These are phyloP conservation scores for Mikania micrantha DNA, from an alignment of 129 eudicot genomes.

Conservation along the genomic window DNA sequence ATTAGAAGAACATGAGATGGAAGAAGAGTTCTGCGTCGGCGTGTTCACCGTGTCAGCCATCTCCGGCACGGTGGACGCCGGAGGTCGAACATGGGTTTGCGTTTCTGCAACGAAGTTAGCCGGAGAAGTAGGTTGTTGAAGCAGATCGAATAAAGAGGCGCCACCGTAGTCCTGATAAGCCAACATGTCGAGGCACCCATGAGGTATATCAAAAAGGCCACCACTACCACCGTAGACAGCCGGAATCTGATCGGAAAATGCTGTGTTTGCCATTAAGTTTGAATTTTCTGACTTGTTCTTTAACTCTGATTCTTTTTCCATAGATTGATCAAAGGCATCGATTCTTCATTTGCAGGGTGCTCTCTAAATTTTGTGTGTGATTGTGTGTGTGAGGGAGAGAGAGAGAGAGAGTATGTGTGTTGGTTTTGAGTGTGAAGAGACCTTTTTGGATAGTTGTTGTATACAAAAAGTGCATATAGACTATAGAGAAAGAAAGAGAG, in stretches of 20 bases:
- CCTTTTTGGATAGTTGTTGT: slow-evolving; percentile 17
- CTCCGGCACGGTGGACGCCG: slow-evolving; percentile 35
- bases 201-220: slow-evolving; percentile 34
- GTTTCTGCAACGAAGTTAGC: slow-evolving; percentile 10
- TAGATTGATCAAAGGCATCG: slow-evolving; percentile 34
- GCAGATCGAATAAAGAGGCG: slow-evolving; percentile 44
- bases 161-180: slow-evolving; percentile 36
- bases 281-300: background rate
- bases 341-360: slow-evolving; percentile 45
- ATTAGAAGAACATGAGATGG: slow-evolving; percentile 68
- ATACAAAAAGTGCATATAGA: background rate
- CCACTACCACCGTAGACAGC: slow-evolving; percentile 16
- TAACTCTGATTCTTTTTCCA: slow-evolving; percentile 39
- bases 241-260: slow-evolving; percentile 56
- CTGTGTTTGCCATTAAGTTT: slow-evolving; percentile 27
- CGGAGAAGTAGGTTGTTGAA: slow-evolving; percentile 24
- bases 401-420: background rate
- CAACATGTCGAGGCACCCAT: slow-evolving; percentile 47
- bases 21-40: slow-evolving; percentile 61
- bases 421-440: slow-evolving; percentile 25
- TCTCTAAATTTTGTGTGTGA: too few relatives aligned
- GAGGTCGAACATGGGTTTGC: slow-evolving; percentile 12
- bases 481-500: background rate
- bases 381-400: slow-evolving; percentile 18
- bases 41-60: slow-evolving; percentile 57